Evolutionary conservation across 441 rosid species (phyloP).

Genomic region (Gossypium gossypioides): DNA sequence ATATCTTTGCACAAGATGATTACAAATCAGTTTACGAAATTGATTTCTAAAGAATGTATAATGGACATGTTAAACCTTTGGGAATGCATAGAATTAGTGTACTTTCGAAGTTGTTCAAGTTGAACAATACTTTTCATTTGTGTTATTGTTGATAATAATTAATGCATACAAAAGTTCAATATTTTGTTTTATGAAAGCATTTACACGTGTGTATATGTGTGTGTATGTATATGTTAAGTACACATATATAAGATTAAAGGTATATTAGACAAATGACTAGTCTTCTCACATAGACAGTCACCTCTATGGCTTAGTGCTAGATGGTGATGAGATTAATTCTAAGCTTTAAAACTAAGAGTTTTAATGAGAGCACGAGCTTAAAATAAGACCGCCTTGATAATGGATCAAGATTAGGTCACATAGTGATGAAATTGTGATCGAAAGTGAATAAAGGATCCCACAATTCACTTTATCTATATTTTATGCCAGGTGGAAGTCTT

Average conservation of each 20-base stretch:
- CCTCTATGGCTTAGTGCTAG: not conserved
- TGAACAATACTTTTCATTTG: not conserved
- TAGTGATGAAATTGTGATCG: no score
- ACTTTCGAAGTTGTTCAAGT: not conserved
- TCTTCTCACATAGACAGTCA: not conserved
- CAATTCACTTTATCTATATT: no score
- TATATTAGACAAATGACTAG: not conserved
- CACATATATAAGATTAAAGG: not conserved
- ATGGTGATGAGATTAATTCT: not conserved
- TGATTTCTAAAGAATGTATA: no score
- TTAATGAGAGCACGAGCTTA: not conserved
- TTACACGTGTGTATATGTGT: not conserved
- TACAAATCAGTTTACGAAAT: not conserved
- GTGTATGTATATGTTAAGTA: not conserved
- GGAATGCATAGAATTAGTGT: no score
- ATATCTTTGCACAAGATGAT: not conserved
- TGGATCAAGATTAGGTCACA: no score
- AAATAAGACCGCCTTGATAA: not conserved
- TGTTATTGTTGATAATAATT: not conserved
- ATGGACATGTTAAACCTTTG: not conserved
- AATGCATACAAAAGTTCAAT: not conserved
- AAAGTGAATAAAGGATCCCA: no score
- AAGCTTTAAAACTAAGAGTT: not conserved
- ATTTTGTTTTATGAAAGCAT: not conserved
- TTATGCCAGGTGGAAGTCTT: no score